Conservation (phyloP, 805 yeast species). For the Kazachstania viticola region DNA sequence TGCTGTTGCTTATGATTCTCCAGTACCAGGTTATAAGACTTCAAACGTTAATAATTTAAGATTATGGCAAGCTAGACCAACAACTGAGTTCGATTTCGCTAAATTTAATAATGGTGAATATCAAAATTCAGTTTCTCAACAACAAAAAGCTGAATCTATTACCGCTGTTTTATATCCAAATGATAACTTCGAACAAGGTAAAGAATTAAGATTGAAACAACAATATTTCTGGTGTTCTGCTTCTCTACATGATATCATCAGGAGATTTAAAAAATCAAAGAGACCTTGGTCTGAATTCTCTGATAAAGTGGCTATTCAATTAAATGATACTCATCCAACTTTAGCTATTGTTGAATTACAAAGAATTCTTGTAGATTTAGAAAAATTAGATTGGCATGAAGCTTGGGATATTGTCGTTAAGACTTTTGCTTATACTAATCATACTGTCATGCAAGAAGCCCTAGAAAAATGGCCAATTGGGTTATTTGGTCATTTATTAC, state of each 20-base stretch:
- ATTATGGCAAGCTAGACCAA: slow-evolving; percentile 83
- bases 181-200: slow-evolving; percentile 85
- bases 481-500: slow-evolving; percentile 63
- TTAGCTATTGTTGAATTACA: slow-evolving; percentile 82
- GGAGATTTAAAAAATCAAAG: slow-evolving; percentile 73
- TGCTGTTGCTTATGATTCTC: slow-evolving; percentile 86
- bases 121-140: slow-evolving; percentile 68
- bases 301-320: slow-evolving; percentile 80
- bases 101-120: slow-evolving; percentile 90
- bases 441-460: slow-evolving; percentile 91
- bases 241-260: slow-evolving; percentile 77
- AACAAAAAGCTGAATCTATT: slow-evolving; percentile 83
- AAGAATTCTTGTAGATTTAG: slow-evolving; percentile 75
- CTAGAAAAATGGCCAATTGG: slow-evolving; percentile 92
- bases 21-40: slow-evolving; percentile 84
- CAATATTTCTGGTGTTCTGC: slow-evolving; percentile 97
- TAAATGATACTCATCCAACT: slow-evolving; percentile 92
- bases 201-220: slow-evolving; percentile 84
- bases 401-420: slow-evolving; percentile 78
- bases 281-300: slow-evolving; percentile 75
- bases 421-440: slow-evolving; percentile 88
- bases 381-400: slow-evolving; percentile 65
- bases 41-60: slow-evolving; percentile 78
- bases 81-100: slow-evolving; percentile 81
- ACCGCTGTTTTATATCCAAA: slow-evolving; percentile 90